phyloP scores from a whole-genome alignment of 1,284 basidiomycete species.

The Boletus mariae region DNA sequence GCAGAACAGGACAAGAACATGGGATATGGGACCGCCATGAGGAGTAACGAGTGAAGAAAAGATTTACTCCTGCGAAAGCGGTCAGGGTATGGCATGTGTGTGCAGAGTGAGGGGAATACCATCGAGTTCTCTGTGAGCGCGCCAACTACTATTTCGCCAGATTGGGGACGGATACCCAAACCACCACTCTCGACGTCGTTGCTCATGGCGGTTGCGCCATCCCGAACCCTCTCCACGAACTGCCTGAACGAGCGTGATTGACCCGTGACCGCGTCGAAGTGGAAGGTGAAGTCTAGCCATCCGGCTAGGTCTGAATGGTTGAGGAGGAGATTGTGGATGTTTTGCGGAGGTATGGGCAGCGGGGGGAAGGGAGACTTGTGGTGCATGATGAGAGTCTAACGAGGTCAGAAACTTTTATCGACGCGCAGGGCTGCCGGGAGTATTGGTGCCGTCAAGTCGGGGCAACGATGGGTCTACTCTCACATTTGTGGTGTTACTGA shows the following conservation, averaged over 20 bases:
- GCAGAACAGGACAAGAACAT: too few relatives aligned
- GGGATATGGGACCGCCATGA: neutral
- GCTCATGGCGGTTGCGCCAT: constrained; percentile 56
- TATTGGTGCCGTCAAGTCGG: neutral
- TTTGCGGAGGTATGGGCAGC: constrained; percentile 42
- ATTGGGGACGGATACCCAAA: constrained; percentile 45
- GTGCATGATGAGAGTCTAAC: constrained; percentile 27
- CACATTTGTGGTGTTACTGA: too few relatives aligned
- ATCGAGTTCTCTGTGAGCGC: constrained; percentile 66
- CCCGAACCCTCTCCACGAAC: constrained; percentile 48
- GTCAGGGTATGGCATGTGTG: neutral
- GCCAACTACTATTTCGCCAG: constrained; percentile 54
- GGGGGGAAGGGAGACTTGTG: constrained; percentile 40
- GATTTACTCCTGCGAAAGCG: constrained; percentile 48
- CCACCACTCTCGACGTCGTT: constrained; percentile 47
- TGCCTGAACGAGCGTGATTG: constrained; percentile 43
- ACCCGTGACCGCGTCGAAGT: constrained; percentile 56
- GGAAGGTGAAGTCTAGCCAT: constrained; percentile 53
- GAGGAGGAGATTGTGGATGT: constrained; percentile 57
- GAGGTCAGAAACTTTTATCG: constrained; percentile 15
- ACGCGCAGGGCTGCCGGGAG: neutral
- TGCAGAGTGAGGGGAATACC: constrained; percentile 37
- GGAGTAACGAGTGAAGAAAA: constrained; percentile 12
- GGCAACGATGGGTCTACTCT: neutral
- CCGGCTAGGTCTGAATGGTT: constrained; percentile 46